Conservation (phyloP, 768 basidiomycete species). For the Termitomyces sp. region DNA sequence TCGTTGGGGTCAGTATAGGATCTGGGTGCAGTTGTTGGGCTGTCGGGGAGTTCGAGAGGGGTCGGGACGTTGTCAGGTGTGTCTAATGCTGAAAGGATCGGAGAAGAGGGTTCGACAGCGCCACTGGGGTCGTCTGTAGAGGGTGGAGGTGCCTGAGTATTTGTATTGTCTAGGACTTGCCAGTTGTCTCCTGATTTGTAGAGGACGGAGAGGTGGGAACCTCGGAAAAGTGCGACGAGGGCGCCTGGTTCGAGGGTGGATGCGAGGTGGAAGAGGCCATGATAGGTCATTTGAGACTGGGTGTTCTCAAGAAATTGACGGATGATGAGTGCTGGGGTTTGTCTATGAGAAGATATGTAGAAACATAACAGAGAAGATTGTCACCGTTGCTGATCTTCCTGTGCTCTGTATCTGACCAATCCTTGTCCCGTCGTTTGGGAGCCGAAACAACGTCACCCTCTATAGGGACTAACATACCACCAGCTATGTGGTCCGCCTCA, state of each 20-base stretch:
- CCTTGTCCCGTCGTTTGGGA: constrained; percentile 12
- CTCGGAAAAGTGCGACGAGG: constrained; percentile 85
- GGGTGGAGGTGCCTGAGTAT: background rate
- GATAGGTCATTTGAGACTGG: constrained; percentile 81
- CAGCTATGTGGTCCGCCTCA: constrained; percentile 70
- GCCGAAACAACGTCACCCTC: constrained; percentile 20
- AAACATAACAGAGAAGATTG: constrained; percentile 13
- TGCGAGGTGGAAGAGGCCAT: constrained; percentile 79
- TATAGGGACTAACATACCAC: constrained; percentile 50
- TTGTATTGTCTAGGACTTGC: constrained; percentile 9
- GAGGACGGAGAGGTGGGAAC: constrained; percentile 84
- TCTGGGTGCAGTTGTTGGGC: background rate
- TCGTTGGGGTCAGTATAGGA: constrained; percentile 11
- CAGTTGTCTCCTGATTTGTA: constrained; percentile 43
- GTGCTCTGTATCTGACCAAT: constrained; percentile 48
- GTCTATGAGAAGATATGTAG: background rate
- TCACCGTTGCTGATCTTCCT: constrained; percentile 68
- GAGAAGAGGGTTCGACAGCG: background rate
- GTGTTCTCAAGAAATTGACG: constrained; percentile 65
- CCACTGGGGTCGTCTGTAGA: background rate
- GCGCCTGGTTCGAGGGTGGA: constrained; percentile 46
- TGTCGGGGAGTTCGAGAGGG: constrained; percentile 1
- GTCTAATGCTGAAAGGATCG: background rate
- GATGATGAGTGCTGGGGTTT: constrained; percentile 51
- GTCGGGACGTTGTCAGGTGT: constrained; percentile 6